Base-by-base conservation (phyloP, 768 basidiomycete genomes). In the Piloderma croceum region DNA sequence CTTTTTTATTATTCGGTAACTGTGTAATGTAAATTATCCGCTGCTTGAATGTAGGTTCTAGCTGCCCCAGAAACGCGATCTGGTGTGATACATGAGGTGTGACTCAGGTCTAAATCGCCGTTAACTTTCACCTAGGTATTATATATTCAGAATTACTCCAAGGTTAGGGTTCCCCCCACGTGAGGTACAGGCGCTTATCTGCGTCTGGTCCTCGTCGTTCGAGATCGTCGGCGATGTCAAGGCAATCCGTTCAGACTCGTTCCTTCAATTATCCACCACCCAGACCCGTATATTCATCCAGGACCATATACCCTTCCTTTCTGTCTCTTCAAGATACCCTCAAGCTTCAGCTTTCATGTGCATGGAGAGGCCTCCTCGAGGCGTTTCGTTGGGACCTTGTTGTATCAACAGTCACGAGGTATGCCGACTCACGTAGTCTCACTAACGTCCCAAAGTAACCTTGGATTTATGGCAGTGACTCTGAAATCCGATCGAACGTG, bases 371-470 rank as follows among this genome's bases (percentile, higher is more conserved):
- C 12, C 54, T 89, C 9, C 53, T 74, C 31, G 87, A 90, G 62
- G 76, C 85, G 11, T 83, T 76, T 57, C 74, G 84, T 22, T 86
- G 83, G 82, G 74, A 79, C 57, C 56, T 74, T 19, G 80, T 88
- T 37, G 41, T 79, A 25, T 60, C 68, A 35, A 73, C 78, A 2
- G 67, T 82, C 29, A 60, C 70, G 31, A 75, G 75, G 86, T 88
- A 62, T 39, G 58, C 51, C 22, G n/a, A 37, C 37, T 38, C 31
- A 24, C 18, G 20, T 29, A 25, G 17, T 24, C 17, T 13, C 24
- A 22, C 7, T n/a, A n/a, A 24, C 42, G 24, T 18, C 20, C 11
- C 24, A 17, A 25, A 13, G 9, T 36, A 15, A 23, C 9, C 27
- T 36, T 52, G 25, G 18, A 48, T 38, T 29, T 22, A 11, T 44